phyloP scores from a whole-genome alignment of 805 yeast genomes.

The Cephaloascus fragrans region DNA sequence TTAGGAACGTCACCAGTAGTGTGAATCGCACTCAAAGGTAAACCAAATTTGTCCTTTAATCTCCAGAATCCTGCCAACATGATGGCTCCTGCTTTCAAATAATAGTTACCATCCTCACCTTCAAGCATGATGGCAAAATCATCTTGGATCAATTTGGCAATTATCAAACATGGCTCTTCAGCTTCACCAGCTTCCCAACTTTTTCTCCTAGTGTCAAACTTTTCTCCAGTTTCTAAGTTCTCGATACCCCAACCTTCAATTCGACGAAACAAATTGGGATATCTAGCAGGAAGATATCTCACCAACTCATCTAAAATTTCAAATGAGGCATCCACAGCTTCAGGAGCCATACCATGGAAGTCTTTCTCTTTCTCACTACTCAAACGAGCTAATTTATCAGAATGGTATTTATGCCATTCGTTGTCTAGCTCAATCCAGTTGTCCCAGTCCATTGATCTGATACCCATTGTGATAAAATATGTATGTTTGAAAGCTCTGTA shows the following conservation, averaged over 20 bases:
- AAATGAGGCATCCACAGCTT: conserved; percentile 42
- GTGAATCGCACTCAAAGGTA: conserved; percentile 49
- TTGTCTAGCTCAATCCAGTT: conserved; percentile 63
- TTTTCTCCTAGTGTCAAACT: conserved; percentile 24
- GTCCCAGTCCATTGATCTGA: conserved; percentile 49
- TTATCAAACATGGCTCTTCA: conserved; percentile 51
- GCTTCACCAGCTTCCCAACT: conserved; percentile 16
- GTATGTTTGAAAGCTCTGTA: conserved; percentile 57
- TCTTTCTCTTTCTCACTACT: conserved; percentile 29
- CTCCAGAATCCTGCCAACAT: conserved; percentile 66
- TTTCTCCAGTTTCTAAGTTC: conserved; percentile 46
- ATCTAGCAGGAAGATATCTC: conserved; percentile 43
- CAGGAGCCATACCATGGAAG: conserved; percentile 39
- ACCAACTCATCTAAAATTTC: conserved; percentile 47
- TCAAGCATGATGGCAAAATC: conserved; percentile 63
- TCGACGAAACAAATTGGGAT: conserved; percentile 41
- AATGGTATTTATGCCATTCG: conserved; percentile 50
- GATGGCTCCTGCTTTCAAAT: conserved; percentile 51
- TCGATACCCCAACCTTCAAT: conserved; percentile 34
- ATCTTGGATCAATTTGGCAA: conserved; percentile 51
- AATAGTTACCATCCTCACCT: conserved; percentile 44
- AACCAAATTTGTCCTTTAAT: conserved; percentile 45
- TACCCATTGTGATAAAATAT: conserved; percentile 62
- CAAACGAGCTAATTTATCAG: conserved; percentile 40
- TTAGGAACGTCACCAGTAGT: conserved; percentile 63